Base-by-base conservation (phyloP, 192 early-diverging fungal species). In the Coemansia sp. region DNA sequence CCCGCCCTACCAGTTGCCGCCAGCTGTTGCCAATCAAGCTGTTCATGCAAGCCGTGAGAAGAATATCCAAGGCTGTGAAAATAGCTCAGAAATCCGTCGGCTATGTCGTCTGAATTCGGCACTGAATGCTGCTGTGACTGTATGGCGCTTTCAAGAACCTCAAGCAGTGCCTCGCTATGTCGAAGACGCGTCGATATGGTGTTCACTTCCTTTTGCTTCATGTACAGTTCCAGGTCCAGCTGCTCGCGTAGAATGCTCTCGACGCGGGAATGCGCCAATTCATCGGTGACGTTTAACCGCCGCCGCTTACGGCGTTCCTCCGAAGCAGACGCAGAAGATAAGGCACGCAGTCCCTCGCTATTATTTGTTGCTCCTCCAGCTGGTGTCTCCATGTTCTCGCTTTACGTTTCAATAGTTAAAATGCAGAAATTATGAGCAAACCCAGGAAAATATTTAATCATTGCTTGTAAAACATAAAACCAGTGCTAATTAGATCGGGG, bases 141-240 rank as follows among this genome's bases (percentile, higher is more conserved):
- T 25, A 83, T 74, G 38, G 79, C 75, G 27, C 77, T 75, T 29
- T 81, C 83, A 17, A 92, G 72, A 52, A 86, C 87, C 5, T 65
- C 59, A 10, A 90, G 71, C 57, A 83, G 62, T 29, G 73, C 70
- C 64, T 90, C 84, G 23, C 85, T 83, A 59, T 85, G 88, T 15
- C 60, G 76, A 15, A 93, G 76, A 39, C 89, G 86, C 25, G 79
- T 62, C 22, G 81, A 52, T 43, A 93, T 91, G n/a, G 84, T 66
- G 4, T 75, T 76, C 11, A 88, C 63, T 58, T 92, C 92, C 48
- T 79, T 83, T 52, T 90, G 84, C 48, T 89, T 89, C 54, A 89
- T 50, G 51, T 84, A 86, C 53, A 93, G 81, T 69, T 93, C 92
- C 10, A 91, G 74, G 73, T 93, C 90, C 59, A 93, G 84, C 71